A percentile compares a stretch with the other conserved stretches of the same genome.
Conservation (phyloP, 345 rosid genomes). For the Citrus cavaleriei region DNA sequence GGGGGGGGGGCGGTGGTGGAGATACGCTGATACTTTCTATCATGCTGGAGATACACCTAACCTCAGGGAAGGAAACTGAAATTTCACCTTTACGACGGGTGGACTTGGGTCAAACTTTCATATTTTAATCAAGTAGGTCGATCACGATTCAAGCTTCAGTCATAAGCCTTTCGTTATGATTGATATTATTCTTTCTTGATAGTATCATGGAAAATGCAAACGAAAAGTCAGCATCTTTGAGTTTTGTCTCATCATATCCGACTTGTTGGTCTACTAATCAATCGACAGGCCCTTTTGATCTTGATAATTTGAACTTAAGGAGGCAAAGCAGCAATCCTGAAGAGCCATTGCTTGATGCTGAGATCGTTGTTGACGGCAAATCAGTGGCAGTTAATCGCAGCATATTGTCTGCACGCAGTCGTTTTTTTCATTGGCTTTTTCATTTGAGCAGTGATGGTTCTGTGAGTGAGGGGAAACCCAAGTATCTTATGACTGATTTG, state of each 20-base stretch:
- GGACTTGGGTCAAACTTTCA: too few species aligned
- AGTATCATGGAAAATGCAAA: slow-evolving; percentile 27
- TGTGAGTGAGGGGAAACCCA: slow-evolving; percentile 23
- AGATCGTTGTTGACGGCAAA: slow-evolving; percentile 32
- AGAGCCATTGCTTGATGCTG: slow-evolving; percentile 20
- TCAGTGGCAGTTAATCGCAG: slow-evolving; percentile 40
- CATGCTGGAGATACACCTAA: too few species aligned
- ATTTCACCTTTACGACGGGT: too few species aligned
- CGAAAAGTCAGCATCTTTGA: slow-evolving; percentile 30
- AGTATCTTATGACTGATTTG: slow-evolving; percentile 26
- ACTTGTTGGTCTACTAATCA: slow-evolving; percentile 18
- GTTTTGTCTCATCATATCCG: slow-evolving; percentile 23
- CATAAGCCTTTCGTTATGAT: too few species aligned
- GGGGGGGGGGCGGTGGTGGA: too few species aligned
- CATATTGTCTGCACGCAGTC: slow-evolving; percentile 41
- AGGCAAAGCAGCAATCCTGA: slow-evolving; percentile 13
- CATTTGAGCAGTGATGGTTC: slow-evolving; percentile 9
- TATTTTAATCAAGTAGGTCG: too few species aligned
- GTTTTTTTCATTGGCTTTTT: slow-evolving; percentile 27
- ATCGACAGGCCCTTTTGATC: background rate
- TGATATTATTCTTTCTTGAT: too few species aligned
- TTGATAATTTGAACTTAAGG: background rate
- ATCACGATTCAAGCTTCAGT: too few species aligned
- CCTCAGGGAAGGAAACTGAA: too few species aligned
- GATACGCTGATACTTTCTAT: too few species aligned